Percentiles rank a stretch among this genome's conserved stretches.
Conservation (phyloP, 2,329 filamentous ascomycete species). For the Cladorrhinum sp. region DNA sequence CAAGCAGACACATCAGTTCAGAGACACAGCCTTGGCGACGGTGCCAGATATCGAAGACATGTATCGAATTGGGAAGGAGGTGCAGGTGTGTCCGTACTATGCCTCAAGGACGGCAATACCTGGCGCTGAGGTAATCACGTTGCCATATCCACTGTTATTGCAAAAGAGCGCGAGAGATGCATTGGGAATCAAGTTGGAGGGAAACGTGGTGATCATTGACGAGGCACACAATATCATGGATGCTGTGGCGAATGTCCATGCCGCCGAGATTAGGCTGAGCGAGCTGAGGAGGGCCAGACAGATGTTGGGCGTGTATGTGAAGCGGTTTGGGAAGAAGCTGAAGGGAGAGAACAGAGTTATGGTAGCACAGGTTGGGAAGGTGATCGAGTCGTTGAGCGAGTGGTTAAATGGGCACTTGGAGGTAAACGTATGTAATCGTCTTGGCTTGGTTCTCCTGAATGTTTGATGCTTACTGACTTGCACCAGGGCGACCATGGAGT, state of each 20-base stretch:
- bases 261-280: slow-evolving; percentile 67
- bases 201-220: slow-evolving; percentile 90
- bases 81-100: slow-evolving; percentile 92
- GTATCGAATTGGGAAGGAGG: slow-evolving; percentile 68
- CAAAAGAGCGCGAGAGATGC: slow-evolving; percentile 86
- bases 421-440: slow-evolving; percentile 41
- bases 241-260: slow-evolving; percentile 83
- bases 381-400: slow-evolving; percentile 73
- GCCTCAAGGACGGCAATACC: slow-evolving; percentile 83
- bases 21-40: slow-evolving; percentile 78
- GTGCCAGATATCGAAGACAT: slow-evolving; percentile 94
- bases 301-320: slow-evolving; percentile 78
- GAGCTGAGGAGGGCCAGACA: slow-evolving; percentile 71
- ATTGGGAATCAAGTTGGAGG: slow-evolving; percentile 78
- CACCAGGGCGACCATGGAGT: slow-evolving; percentile 56
- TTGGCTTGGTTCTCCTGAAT: too few species aligned
- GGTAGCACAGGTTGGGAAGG: slow-evolving; percentile 78
- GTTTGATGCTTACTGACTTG: not conserved
- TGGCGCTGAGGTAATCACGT: slow-evolving; percentile 81
- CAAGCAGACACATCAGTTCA: slow-evolving; percentile 70
- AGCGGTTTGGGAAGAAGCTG: slow-evolving; percentile 81
- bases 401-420: slow-evolving; percentile 60
- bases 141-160: slow-evolving; percentile 87
- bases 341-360: slow-evolving; percentile 91
- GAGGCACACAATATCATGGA: slow-evolving; percentile 99